Conservation (phyloP, 345 rosid species). For the Mangifera indica region DNA sequence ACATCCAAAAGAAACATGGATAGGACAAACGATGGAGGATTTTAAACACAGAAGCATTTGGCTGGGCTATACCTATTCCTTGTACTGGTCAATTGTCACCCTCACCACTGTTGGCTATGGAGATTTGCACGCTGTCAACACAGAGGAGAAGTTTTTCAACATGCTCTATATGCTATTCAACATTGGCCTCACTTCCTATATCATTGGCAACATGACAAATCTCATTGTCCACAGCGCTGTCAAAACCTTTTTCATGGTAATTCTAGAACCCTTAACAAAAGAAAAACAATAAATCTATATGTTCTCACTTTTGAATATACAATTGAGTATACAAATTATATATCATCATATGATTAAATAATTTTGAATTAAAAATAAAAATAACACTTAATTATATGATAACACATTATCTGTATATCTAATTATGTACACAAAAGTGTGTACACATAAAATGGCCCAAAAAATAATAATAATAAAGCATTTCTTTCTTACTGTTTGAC, state of each 20-base stretch:
- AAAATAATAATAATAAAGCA: no score
- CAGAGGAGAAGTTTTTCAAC: conserved; percentile 69
- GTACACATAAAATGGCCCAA: no score
- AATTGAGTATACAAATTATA: no score
- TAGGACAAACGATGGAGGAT: conserved; percentile 50
- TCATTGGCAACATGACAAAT: conserved; percentile 92
- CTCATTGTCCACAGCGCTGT: conserved; percentile 76
- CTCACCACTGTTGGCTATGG: conserved; percentile 93
- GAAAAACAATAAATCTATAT: no score
- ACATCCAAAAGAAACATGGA: conserved; percentile 55
- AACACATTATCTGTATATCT: no score
- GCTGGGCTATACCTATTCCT: conserved; percentile 85
- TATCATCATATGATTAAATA: no score
- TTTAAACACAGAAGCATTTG: conserved; percentile 71
- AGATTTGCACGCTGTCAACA: conserved; percentile 72
- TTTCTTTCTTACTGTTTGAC: no score
- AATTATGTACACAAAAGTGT: no score
- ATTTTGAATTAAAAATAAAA: no score
- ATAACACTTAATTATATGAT: no score
- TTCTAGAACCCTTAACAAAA: background rate
- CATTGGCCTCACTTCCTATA: conserved; percentile 81
- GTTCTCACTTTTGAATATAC: no score
- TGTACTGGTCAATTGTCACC: conserved; percentile 93
- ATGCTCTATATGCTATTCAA: conserved; percentile 86
- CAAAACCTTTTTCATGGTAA: conserved; percentile 72